Evolutionary conservation across 2,329 filamentous ascomycete species (phyloP).

Genomic region (Neopestalotiopsis clavispora): DNA sequence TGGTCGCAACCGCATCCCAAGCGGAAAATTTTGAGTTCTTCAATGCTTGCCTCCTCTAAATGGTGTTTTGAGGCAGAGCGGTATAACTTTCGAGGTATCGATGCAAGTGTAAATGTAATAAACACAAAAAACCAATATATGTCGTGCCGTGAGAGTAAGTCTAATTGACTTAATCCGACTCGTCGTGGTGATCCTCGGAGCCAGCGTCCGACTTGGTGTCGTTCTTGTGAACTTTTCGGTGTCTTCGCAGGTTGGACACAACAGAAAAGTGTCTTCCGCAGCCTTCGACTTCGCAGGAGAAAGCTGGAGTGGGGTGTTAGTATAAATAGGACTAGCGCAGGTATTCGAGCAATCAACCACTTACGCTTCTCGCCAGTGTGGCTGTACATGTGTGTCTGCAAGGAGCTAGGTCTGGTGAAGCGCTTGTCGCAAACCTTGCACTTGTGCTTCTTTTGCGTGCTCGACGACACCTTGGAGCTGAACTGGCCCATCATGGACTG

Average conservation of each 20-base stretch:
- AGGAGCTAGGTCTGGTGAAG: conserved; percentile 90
- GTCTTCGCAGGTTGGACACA: conserved; percentile 90
- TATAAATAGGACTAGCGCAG: not conserved
- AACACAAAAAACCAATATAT: conserved; percentile 25
- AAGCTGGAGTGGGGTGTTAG: conserved; percentile 62
- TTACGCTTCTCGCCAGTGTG: conserved; percentile 98
- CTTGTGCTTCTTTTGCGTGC: conserved; percentile 99
- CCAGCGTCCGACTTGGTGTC: conserved; percentile 68
- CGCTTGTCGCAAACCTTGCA: conserved; percentile 99
- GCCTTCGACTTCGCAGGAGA: conserved; percentile 90
- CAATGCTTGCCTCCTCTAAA: conserved; percentile 6
- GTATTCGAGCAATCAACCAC: conserved; percentile 41
- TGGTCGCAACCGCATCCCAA: not conserved
- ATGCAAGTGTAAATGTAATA: conserved; percentile 4
- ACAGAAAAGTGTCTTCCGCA: conserved; percentile 97
- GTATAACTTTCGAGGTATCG: conserved; percentile 10
- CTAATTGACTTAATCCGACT: conserved; percentile 54
- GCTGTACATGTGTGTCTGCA: conserved; percentile 98
- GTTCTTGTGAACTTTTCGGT: conserved; percentile 94
- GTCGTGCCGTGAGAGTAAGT: conserved; percentile 23
- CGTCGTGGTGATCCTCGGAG: conserved; percentile 67
- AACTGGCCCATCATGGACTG: conserved; percentile 99
- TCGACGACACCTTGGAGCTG: conserved; percentile 93
- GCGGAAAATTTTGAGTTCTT: not conserved
- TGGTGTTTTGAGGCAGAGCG: not conserved